Percentiles rank a stretch among this genome's conserved stretches.
Evolutionary conservation across 805 yeast genomes (phyloP).

Genomic region (Saccharomycopsis fodiens): DNA sequence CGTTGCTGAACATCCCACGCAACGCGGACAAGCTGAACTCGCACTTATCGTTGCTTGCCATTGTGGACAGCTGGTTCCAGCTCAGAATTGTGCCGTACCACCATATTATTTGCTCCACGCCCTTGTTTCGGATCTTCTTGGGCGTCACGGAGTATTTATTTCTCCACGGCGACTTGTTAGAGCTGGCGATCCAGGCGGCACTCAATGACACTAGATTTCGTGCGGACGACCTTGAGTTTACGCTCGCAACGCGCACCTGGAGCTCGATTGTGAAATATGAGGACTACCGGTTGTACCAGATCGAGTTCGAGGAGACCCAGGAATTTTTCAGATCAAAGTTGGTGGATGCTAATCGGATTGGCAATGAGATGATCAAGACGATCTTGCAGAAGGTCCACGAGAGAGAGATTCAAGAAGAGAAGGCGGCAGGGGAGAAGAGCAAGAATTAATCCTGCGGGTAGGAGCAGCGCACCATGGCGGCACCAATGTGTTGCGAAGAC

Average conservation of each 20-base stretch:
- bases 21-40: slow-evolving; percentile 62
- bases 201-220: slow-evolving; percentile 60
- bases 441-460: too few species aligned
- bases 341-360: slow-evolving; percentile 79
- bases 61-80: slow-evolving; percentile 90
- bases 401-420: slow-evolving; percentile 2
- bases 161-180: slow-evolving; percentile 76
- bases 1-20: slow-evolving; percentile 66
- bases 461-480: too few species aligned
- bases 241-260: slow-evolving; percentile 85
- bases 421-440: too few species aligned
- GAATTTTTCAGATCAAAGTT: slow-evolving; percentile 80
- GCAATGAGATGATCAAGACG: slow-evolving; percentile 89
- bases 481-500: too few species aligned
- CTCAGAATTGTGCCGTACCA: slow-evolving; percentile 87
- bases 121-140: slow-evolving; percentile 81
- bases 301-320: slow-evolving; percentile 72
- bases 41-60: slow-evolving; percentile 80
- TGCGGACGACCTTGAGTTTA: slow-evolving; percentile 87
- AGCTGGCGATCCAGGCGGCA: slow-evolving; percentile 70
- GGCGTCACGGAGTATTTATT: slow-evolving; percentile 93
- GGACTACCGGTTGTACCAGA: slow-evolving; percentile 62
- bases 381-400: slow-evolving; percentile 34
- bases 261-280: slow-evolving; percentile 71
- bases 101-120: slow-evolving; percentile 95